phyloP scores from a whole-genome alignment of 2,329 filamentous ascomycete species.

The Trichoderma atroviride region DNA sequence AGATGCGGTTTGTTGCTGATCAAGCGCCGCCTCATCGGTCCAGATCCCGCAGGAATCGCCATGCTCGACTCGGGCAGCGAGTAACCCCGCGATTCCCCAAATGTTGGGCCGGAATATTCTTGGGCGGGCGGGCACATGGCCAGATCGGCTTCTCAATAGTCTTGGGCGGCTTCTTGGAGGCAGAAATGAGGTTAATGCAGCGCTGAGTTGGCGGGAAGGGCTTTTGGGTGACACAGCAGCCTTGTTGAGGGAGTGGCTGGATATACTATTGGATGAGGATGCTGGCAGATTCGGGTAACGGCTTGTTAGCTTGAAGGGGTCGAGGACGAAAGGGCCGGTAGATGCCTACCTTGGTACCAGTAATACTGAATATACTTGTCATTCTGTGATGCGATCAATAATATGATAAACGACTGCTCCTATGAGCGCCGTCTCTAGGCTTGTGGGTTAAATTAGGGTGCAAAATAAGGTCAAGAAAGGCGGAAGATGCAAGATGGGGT shows the following conservation, averaged over 20 bases:
- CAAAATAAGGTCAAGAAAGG: not conserved
- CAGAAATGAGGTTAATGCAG: conserved; percentile 14
- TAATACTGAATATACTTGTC: not conserved
- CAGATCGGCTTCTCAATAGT: not conserved
- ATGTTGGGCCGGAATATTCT: conserved; percentile 4
- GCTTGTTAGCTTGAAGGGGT: not conserved
- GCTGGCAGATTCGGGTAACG: not conserved
- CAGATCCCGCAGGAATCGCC: not conserved
- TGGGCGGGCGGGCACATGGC: conserved; percentile 1
- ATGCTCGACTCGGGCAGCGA: conserved; percentile 13
- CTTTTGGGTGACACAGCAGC: conserved; percentile 9
- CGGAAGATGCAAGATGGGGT: not conserved
- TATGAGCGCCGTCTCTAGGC: not conserved
- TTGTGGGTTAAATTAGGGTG: not conserved
- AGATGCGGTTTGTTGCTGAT: conserved; percentile 1
- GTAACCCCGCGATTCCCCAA: conserved; percentile 4
- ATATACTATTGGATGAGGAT: conserved; percentile 13
- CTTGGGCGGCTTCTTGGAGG: conserved; percentile 13
- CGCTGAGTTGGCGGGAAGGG: not conserved
- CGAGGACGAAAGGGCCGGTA: not conserved
- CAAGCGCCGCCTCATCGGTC: conserved; percentile 11
- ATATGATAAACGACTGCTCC: not conserved
- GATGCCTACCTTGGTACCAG: not conserved
- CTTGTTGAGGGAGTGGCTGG: not conserved
- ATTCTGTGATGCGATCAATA: conserved; percentile 7